Evolutionary conservation across 225 moss, liverwort and hornwort species (phyloP).

Genomic region (Sphagnum contortum): DNA sequence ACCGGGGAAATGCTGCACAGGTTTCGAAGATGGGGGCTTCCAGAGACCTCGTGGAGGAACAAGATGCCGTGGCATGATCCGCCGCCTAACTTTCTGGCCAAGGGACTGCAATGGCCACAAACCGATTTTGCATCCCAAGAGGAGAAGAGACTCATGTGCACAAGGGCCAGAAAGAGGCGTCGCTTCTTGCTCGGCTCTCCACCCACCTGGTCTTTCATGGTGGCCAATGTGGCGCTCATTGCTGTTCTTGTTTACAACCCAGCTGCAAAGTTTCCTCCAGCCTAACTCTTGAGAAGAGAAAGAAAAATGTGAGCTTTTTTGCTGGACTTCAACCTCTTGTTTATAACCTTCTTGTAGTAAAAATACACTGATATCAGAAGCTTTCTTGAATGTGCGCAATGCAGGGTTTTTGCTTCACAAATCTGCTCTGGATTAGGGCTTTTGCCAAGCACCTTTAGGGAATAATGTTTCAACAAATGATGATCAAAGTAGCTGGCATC

Average conservation of each 20-base stretch:
- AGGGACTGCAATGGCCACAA: slow-evolving; percentile 50
- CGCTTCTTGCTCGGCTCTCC: slow-evolving; percentile 48
- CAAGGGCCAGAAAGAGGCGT: slow-evolving; percentile 40
- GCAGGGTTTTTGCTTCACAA: too few relatives aligned
- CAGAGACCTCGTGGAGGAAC: slow-evolving; percentile 60
- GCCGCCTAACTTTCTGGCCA: slow-evolving; percentile 36
- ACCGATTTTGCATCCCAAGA: slow-evolving; percentile 48
- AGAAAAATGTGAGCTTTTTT: too few relatives aligned
- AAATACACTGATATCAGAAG: too few relatives aligned
- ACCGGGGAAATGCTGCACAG: slow-evolving; percentile 20
- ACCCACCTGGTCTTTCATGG: slow-evolving; percentile 74
- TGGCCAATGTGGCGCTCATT: slow-evolving; percentile 44
- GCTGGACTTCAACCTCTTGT: too few relatives aligned
- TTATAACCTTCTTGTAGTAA: too few relatives aligned
- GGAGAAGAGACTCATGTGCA: slow-evolving; percentile 44
- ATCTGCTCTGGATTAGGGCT: too few relatives aligned
- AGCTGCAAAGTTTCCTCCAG: slow-evolving; percentile 22
- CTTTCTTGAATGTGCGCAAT: too few relatives aligned
- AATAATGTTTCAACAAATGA: too few relatives aligned
- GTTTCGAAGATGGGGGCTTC: slow-evolving; percentile 50
- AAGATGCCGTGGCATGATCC: slow-evolving; percentile 96
- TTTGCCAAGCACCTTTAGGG: too few relatives aligned
- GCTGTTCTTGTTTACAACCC: slow-evolving; percentile 61
- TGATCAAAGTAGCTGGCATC: too few relatives aligned
- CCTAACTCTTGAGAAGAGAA: not conserved